These are phyloP conservation scores for Gyromitra esculenta DNA, from an alignment of 2,329 filamentous ascomycete species.

Conservation along the genomic window DNA sequence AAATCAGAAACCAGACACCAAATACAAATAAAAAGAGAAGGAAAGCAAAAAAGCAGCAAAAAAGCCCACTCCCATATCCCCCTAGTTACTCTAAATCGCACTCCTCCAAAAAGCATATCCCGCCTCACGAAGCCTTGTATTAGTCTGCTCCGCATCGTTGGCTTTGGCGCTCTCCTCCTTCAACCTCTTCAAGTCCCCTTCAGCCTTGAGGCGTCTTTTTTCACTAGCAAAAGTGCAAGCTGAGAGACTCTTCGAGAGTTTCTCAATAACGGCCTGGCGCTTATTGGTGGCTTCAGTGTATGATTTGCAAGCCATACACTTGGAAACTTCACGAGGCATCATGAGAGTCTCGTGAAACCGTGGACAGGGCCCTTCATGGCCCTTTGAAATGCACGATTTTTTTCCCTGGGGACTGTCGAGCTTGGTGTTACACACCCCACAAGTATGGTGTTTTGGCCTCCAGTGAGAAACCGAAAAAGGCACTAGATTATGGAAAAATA, in stretches of 20 bases:
- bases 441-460: conserved; percentile 6
- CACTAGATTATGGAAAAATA: background rate
- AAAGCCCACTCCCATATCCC: too few species aligned
- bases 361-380: conserved; percentile 4
- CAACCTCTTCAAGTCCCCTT: background rate
- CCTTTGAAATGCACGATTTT: background rate
- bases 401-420: conserved; percentile 1
- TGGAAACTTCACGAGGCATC: background rate
- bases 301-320: conserved; percentile 7
- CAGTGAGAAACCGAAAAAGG: background rate
- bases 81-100: background rate
- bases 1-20: too few species aligned
- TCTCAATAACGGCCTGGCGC: background rate
- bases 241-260: background rate
- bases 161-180: background rate
- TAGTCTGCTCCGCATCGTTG: background rate
- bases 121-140: background rate
- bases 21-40: too few species aligned
- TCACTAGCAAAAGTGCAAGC: background rate
- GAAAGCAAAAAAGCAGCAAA: too few species aligned
- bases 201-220: background rate
- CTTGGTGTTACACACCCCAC: background rate
- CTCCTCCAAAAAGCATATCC: background rate
- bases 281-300: background rate
- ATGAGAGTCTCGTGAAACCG: conserved; percentile 4